phyloP scores from a whole-genome alignment of 2,329 filamentous ascomycete genomes.

The Colletotrichum siamense region DNA sequence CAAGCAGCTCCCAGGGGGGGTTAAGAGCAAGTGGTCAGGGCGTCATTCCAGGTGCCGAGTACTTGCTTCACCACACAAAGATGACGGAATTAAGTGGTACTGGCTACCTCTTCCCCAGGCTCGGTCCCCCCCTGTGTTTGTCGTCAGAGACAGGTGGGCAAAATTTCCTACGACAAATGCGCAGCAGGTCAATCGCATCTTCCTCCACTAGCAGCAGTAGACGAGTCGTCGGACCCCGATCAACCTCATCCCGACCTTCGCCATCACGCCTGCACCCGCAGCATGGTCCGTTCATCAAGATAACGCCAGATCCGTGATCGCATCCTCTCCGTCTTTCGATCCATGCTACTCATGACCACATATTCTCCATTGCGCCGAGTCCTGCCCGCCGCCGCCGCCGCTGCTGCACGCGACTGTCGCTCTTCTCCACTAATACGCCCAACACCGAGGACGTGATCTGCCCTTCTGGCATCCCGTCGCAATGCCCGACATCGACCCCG shows the following conservation, averaged over 20 bases:
- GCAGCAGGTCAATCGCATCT: conserved; percentile 17
- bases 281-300: conserved; percentile 50
- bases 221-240: conserved; percentile 22
- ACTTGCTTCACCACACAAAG: background rate
- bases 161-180: conserved; percentile 36
- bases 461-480: conserved; percentile 24
- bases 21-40: conserved; percentile 1
- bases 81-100: conserved; percentile 18
- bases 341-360: conserved; percentile 49
- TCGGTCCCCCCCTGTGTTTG: conserved; percentile 21
- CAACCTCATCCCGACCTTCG: conserved; percentile 28
- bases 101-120: conserved; percentile 27
- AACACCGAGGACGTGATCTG: conserved; percentile 18
- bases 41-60: background rate
- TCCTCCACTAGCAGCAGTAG: conserved; percentile 18
- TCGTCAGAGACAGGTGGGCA: conserved; percentile 32
- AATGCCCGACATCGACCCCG: conserved; percentile 76
- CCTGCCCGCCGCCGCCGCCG: conserved; percentile 24
- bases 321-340: conserved; percentile 39
- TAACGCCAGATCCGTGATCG: conserved; percentile 47
- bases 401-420: conserved; percentile 51
- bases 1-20: conserved; percentile 3
- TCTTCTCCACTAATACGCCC: conserved; percentile 20
- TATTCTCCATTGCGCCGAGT: conserved; percentile 50
- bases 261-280: conserved; percentile 46